Evolutionary conservation across 2,329 filamentous ascomycete species (phyloP).

Genomic region (Pseudogymnoascus sp.): DNA sequence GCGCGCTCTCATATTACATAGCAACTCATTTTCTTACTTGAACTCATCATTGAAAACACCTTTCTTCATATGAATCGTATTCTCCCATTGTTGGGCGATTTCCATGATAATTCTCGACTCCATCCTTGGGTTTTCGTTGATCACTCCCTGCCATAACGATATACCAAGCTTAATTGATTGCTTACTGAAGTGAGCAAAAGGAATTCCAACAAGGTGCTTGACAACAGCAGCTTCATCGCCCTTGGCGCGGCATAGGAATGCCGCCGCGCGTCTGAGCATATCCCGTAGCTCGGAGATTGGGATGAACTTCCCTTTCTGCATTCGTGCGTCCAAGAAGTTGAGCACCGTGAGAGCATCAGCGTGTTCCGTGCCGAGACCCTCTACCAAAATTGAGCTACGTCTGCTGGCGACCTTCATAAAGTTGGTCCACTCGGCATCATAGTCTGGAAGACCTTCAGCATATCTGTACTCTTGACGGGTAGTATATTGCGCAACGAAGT

Average conservation of each 20-base stretch:
- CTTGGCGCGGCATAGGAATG: conserved; percentile 72
- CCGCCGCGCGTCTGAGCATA: conserved; percentile 76
- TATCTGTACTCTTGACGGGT: conserved; percentile 94
- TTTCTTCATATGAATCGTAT: conserved; percentile 66
- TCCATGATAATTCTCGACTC: conserved; percentile 81
- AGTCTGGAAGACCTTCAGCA: conserved; percentile 66
- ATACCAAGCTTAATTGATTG: conserved; percentile 93
- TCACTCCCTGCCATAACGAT: conserved; percentile 92
- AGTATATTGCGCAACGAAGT: conserved; percentile 95
- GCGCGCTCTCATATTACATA: conserved; percentile 14
- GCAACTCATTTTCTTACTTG: conserved; percentile 39
- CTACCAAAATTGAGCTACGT: conserved; percentile 37
- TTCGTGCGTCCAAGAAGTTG: conserved; percentile 64
- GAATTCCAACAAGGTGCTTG: conserved; percentile 84
- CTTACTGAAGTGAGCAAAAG: conserved; percentile 88
- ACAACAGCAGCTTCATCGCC: conserved; percentile 72
- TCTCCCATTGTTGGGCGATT: conserved; percentile 87
- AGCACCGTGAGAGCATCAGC: conserved; percentile 60
- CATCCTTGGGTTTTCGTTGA: conserved; percentile 88
- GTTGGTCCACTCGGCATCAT: conserved; percentile 59
- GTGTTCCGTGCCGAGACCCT: conserved; percentile 39
- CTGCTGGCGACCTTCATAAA: conserved; percentile 50
- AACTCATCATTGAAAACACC: conserved; percentile 75
- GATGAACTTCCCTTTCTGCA: conserved; percentile 62
- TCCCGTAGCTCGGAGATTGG: conserved; percentile 71